Base-by-base conservation (phyloP, 352 stramenopile species). In the Thalassiosira ordinaria region DNA sequence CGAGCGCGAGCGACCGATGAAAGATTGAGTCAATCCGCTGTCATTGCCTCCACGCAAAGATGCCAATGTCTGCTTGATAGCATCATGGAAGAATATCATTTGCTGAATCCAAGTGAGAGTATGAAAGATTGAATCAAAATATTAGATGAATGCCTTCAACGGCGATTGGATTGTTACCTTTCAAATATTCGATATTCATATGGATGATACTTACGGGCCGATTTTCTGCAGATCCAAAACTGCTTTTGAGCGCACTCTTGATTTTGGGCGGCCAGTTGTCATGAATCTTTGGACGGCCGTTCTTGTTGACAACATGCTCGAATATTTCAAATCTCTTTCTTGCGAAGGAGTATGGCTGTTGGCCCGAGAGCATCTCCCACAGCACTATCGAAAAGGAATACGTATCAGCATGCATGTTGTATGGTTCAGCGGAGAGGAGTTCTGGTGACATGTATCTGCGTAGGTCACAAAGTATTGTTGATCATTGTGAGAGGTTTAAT, bases 381-480 rank as follows among this genome's bases (percentile, higher is more conserved):
- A 66, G 11, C 49, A 71, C 44, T n/a, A 86, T 53, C 20, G 63
- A 55, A 65, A 83, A 84, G 1, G 60, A 69, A 53, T 84, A 88
- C 9, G 84, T 56, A 75, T 88, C 81, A 18, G 73, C 73, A 44
- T 88, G 78, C 4, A 78, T 33, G 39, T 79, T 85, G 37, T 84
- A 78, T 31, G 44, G 13, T 16, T 77, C 29, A 11, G 18, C 31
- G 11, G n/a, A n/a, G 1, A 79, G 60, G n/a, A n/a, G 4, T 14
- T 79, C 70, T 53, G 59, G 61, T 14, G 61, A 29, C 70, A 79
- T 79, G 61, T 79, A 79, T 29, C 70, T 52, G n/a, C n/a, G n/a
- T n/a, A n/a, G n/a, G n/a, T n/a, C n/a, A n/a, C n/a, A n/a, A n/a
- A n/a, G n/a, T n/a, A n/a, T n/a, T n/a, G n/a, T n/a, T n/a, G n/a